Conservation (phyloP, 1,139 yeast species). For the Debaryomyces robertsiae region DNA sequence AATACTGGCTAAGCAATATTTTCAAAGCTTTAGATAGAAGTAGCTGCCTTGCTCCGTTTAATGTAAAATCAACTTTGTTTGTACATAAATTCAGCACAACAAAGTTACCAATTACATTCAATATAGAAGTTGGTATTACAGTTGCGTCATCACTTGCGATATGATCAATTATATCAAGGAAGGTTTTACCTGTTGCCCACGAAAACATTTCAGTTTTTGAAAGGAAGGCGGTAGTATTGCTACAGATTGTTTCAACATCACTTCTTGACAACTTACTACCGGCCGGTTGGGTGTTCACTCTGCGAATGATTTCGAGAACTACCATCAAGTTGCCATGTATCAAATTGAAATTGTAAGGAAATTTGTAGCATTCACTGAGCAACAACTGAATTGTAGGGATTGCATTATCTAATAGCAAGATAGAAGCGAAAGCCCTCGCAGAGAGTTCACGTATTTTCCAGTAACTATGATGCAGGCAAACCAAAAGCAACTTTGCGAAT, state of each 20-base stretch:
- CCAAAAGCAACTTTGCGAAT: slow-evolving; percentile 48
- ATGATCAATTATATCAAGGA: slow-evolving; percentile 26
- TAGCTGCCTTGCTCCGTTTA: slow-evolving; percentile 51
- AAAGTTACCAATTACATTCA: slow-evolving; percentile 15
- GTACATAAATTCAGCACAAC: slow-evolving; percentile 6
- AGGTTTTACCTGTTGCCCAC: slow-evolving; percentile 39
- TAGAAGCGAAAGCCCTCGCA: slow-evolving; percentile 65
- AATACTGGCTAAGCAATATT: slow-evolving; percentile 27
- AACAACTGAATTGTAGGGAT: slow-evolving; percentile 10
- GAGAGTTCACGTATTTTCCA: slow-evolving; percentile 92
- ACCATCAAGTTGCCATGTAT: slow-evolving; percentile 63
- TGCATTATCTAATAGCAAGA: slow-evolving; percentile 36
- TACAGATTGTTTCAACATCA: neutral
- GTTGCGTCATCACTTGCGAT: neutral
- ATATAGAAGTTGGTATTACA: neutral
- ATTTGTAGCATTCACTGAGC: slow-evolving; percentile 12
- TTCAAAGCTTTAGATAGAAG: slow-evolving; percentile 35
- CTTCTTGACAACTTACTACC: neutral
- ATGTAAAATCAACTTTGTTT: neutral
- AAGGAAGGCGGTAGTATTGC: slow-evolving; percentile 2
- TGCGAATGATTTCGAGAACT: slow-evolving; percentile 28
- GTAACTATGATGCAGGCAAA: slow-evolving; percentile 50
- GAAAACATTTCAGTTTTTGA: slow-evolving; percentile 17
- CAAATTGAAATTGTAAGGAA: slow-evolving; percentile 32
- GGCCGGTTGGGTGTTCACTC: slow-evolving; percentile 6